A percentile compares a stretch with the other conserved stretches of the same genome.
These are phyloP conservation scores for Calonectria crousiana DNA, from an alignment of 2,329 filamentous ascomycete genomes.

Conservation along the genomic window DNA sequence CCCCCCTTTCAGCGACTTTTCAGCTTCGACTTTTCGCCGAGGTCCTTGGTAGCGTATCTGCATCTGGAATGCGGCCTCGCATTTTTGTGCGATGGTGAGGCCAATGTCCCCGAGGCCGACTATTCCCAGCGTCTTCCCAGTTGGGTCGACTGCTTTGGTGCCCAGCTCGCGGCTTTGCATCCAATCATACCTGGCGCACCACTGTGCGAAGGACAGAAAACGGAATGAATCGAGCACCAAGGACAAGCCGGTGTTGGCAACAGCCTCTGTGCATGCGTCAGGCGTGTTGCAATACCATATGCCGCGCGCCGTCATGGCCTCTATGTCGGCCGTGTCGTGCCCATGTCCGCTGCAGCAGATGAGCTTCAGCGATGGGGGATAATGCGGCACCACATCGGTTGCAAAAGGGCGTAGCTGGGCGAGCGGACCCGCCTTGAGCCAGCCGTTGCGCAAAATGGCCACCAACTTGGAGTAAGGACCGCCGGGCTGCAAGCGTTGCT, in stretches of 20 bases:
- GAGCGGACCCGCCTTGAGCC: conserved; percentile 33
- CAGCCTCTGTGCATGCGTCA: conserved; percentile 26
- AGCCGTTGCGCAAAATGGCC: conserved; percentile 30
- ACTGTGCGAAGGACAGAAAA: conserved; percentile 22
- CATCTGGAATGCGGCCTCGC: conserved; percentile 24
- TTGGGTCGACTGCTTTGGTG: conserved; percentile 19
- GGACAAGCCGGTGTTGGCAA: conserved; percentile 20
- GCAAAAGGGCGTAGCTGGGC: conserved; percentile 28
- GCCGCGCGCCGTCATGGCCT: conserved; percentile 22
- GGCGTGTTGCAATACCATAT: conserved; percentile 30
- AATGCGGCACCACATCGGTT: conserved; percentile 27
- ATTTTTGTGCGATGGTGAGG: conserved; percentile 21
- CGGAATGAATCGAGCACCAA: conserved; percentile 25
- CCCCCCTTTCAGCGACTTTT: conserved; percentile 1
- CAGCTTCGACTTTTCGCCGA: conserved; percentile 7
- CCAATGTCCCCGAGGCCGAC: conserved; percentile 27
- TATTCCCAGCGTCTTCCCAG: conserved; percentile 12
- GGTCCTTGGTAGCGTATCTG: conserved; percentile 23
- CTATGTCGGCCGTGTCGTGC: conserved; percentile 23
- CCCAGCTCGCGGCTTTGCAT: conserved; percentile 21
- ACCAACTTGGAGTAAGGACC: conserved; percentile 30
- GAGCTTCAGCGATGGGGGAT: conserved; percentile 29
- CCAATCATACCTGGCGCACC: conserved; percentile 26
- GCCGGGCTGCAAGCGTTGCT: conserved; percentile 26
- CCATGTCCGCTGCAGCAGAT: conserved; percentile 34